Conservation (phyloP, 2,329 filamentous ascomycete species). For the Neonectria hederae region DNA sequence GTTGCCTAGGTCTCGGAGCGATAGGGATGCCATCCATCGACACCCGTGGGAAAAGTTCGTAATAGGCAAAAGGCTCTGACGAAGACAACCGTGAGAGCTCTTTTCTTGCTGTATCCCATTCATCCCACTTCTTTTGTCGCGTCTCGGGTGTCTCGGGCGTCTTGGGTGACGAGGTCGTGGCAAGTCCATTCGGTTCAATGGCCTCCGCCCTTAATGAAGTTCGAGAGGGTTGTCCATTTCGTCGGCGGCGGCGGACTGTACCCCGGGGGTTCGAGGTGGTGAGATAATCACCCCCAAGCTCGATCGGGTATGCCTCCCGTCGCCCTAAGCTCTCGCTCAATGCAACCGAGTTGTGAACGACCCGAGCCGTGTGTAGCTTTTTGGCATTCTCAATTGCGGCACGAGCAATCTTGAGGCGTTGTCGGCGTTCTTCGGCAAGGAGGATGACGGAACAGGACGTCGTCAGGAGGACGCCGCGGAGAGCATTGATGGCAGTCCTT, state of each 20-base stretch:
- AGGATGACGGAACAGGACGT: slow-evolving; percentile 66
- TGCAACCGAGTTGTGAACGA: slow-evolving; percentile 42
- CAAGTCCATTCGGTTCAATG: slow-evolving; percentile 11
- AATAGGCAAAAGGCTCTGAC: slow-evolving; percentile 26
- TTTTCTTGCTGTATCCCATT: slow-evolving; percentile 40
- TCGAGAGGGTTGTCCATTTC: slow-evolving; percentile 24
- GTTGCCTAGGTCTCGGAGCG: not conserved
- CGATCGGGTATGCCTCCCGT: slow-evolving; percentile 36
- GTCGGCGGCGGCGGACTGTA: slow-evolving; percentile 43
- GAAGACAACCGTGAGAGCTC: slow-evolving; percentile 36
- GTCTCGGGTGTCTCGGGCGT: slow-evolving; percentile 11
- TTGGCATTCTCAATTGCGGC: slow-evolving; percentile 63
- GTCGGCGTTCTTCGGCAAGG: slow-evolving; percentile 65
- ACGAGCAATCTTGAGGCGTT: slow-evolving; percentile 61
- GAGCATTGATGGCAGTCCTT: slow-evolving; percentile 63
- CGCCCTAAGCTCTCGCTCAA: slow-evolving; percentile 40
- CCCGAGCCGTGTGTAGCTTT: slow-evolving; percentile 56
- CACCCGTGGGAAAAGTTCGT: slow-evolving; percentile 29
- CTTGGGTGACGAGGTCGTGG: slow-evolving; percentile 19
- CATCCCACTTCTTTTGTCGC: slow-evolving; percentile 36
- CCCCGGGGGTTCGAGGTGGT: slow-evolving; percentile 32
- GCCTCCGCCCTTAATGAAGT: slow-evolving; percentile 6
- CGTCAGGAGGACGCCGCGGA: slow-evolving; percentile 64
- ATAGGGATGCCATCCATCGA: slow-evolving; percentile 26
- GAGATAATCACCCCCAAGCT: slow-evolving; percentile 41